Conservation (phyloP, 2,329 filamentous ascomycete species). For the Fusarium compactum region DNA sequence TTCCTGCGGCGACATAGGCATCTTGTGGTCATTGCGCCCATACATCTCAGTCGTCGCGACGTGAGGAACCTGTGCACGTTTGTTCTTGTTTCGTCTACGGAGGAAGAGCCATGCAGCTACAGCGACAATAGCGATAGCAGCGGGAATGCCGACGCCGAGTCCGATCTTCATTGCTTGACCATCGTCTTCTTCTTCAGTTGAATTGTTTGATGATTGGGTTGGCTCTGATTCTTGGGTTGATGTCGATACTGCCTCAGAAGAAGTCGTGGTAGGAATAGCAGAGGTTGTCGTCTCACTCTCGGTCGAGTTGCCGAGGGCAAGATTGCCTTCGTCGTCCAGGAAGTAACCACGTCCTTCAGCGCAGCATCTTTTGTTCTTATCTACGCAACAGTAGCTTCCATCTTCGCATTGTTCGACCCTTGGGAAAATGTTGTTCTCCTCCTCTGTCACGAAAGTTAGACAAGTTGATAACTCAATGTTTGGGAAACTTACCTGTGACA, state of each 20-base stretch:
- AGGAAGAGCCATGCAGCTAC: conserved; percentile 9
- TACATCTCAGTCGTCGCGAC: neutral
- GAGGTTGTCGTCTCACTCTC: neutral
- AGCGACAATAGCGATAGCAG: neutral
- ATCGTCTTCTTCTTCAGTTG: neutral
- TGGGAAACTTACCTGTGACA: conserved; percentile 18
- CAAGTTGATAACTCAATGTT: too few relatives aligned
- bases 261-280: neutral
- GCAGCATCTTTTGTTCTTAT: conserved; percentile 35
- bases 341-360: conserved; percentile 25
- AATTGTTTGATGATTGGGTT: neutral
- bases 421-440: conserved; percentile 25
- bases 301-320: neutral
- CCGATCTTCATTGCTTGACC: conserved; percentile 21
- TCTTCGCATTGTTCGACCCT: conserved; percentile 30
- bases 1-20: neutral
- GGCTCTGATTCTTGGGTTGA: neutral
- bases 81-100: neutral
- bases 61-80: neutral
- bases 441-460: conserved; percentile 1
- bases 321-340: conserved; percentile 14
- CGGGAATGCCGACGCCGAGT: conserved; percentile 23
- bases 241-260: neutral
- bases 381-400: conserved; percentile 35
- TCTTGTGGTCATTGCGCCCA: neutral